These are phyloP conservation scores for Beauveria sp. DNA, from an alignment of 2,329 filamentous ascomycete species.

Conservation along the genomic window DNA sequence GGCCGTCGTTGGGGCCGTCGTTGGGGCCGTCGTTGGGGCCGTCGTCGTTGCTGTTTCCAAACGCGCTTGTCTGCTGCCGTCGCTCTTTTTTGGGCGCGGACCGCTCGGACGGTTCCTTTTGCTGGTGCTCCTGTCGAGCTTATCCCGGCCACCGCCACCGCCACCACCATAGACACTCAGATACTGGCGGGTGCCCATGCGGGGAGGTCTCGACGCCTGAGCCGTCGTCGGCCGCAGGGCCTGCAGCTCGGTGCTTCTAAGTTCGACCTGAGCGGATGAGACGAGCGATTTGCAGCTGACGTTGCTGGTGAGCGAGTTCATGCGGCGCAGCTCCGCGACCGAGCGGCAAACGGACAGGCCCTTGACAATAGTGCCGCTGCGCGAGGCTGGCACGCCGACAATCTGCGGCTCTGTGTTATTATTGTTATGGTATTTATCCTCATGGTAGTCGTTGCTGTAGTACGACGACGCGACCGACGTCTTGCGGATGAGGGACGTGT, in stretches of 20 bases:
- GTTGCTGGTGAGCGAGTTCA: constrained; percentile 47
- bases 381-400: background rate
- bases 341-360: constrained; percentile 29
- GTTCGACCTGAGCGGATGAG: constrained; percentile 20
- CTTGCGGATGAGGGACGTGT: background rate
- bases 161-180: constrained; percentile 26
- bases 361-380: background rate
- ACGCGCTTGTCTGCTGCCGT: background rate
- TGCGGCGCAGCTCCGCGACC: constrained; percentile 46
- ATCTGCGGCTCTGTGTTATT: background rate
- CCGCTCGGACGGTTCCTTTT: constrained; percentile 11
- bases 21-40: background rate
- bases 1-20: background rate
- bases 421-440: background rate
- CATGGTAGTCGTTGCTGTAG: constrained; percentile 13
- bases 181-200: constrained; percentile 38
- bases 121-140: constrained; percentile 10
- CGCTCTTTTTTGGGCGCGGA: background rate
- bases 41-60: background rate
- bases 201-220: constrained; percentile 9
- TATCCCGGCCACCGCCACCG: background rate
- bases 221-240: constrained; percentile 24
- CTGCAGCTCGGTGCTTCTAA: too few relatives aligned
- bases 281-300: constrained; percentile 33
- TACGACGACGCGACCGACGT: constrained; percentile 18